Evolutionary conservation across 2,329 filamentous ascomycete genomes (phyloP).

Genomic region (Phialophora tarda): DNA sequence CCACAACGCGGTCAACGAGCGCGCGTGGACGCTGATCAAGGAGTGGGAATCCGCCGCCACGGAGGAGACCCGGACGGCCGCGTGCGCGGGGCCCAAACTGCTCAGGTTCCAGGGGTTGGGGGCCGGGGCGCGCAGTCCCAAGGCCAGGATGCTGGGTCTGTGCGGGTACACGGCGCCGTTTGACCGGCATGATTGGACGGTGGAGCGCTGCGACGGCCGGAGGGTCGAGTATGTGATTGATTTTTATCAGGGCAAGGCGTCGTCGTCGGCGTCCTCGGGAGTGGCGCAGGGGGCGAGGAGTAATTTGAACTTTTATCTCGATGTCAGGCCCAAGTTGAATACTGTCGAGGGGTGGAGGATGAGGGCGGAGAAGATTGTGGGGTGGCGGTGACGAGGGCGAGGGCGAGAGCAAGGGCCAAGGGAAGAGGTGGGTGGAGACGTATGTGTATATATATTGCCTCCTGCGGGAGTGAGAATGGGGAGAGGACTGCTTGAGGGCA

Average conservation of each 20-base stretch:
- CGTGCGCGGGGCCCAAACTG: slow-evolving; percentile 77
- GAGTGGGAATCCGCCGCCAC: slow-evolving; percentile 71
- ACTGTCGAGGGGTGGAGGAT: slow-evolving; percentile 65
- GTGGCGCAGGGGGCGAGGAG: slow-evolving; percentile 42
- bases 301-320: slow-evolving; percentile 67
- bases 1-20: slow-evolving; percentile 99
- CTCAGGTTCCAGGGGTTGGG: slow-evolving; percentile 77
- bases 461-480: neutral
- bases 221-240: slow-evolving; percentile 96
- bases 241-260: slow-evolving; percentile 79
- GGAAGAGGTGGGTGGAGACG: neutral
- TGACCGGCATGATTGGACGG: slow-evolving; percentile 95
- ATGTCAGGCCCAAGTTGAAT: slow-evolving; percentile 70
- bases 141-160: slow-evolving; percentile 69
- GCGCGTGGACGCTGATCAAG: slow-evolving; percentile 90
- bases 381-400: slow-evolving; percentile 35
- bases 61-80: neutral
- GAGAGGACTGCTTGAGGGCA: neutral
- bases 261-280: neutral
- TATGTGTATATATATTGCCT: neutral
- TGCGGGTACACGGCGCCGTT: slow-evolving; percentile 92
- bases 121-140: slow-evolving; percentile 70
- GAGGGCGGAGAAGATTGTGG: slow-evolving; percentile 54
- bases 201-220: slow-evolving; percentile 79
- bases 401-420: slow-evolving; percentile 14